Evolutionary conservation across 345 rosid species (phyloP).

Genomic region (Brassica incana): DNA sequence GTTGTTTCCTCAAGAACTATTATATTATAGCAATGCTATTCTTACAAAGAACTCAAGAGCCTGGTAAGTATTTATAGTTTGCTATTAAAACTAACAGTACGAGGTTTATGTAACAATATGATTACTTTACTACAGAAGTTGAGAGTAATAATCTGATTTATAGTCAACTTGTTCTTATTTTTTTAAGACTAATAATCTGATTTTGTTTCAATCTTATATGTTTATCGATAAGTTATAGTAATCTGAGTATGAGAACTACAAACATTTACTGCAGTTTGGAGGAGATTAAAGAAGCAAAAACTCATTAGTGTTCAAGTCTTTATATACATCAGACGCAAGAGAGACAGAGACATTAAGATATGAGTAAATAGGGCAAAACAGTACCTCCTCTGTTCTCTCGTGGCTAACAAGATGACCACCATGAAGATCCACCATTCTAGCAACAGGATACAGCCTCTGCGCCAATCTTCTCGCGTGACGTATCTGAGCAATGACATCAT

Average conservation of each 20-base stretch:
- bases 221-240: background rate
- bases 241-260: background rate
- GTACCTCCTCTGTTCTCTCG: constrained; percentile 91
- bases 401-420: constrained; percentile 98
- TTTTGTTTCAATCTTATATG: background rate
- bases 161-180: background rate
- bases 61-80: constrained; percentile 13
- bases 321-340: background rate
- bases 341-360: constrained; percentile 12
- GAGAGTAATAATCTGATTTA: background rate
- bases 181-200: too few species aligned
- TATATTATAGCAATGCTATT: constrained; percentile 15
- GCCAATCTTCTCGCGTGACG: constrained; percentile 82
- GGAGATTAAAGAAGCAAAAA: background rate
- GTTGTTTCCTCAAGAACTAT: background rate
- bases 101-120: background rate
- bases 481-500: constrained; percentile 90
- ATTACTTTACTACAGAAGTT: too few species aligned
- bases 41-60: constrained; percentile 2
- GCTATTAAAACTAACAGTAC: background rate
- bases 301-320: background rate
- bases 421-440: constrained; percentile 91
- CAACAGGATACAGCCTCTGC: constrained; percentile 68
- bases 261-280: background rate
- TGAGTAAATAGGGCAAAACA: background rate